Evolutionary conservation across 805 yeast species (phyloP), one percentile per base, ranked within the genome.

Genomic region (Yarrowia keelungensis): DNA sequence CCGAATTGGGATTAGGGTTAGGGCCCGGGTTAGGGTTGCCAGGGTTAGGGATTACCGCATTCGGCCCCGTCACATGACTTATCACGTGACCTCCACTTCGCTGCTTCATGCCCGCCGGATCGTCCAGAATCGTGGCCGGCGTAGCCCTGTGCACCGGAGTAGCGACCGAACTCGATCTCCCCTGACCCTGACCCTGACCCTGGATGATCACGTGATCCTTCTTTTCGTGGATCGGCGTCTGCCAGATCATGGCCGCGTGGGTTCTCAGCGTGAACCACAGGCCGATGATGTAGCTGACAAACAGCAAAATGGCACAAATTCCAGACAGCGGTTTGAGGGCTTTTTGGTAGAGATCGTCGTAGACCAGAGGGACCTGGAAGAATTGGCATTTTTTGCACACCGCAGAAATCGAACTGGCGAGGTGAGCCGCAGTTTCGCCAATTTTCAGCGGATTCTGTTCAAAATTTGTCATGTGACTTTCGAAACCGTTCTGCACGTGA

Each of bases 171-270:
- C 32, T 26, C 32, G 32, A 26, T 26, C 32, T 26, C 32, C 32
- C 32, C 32, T 26, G 32, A 26, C 32, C 32, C 32, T 26, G 32
- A 5, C 32, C 7, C 32, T 26, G 32, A n/a, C 50, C 64, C 16
- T 50, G 50, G 65, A 15, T 43, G 43, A 3, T 19, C 11, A 35
- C 35, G 2, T 15, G 51, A 50, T 26, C 74, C 75, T 7, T 76
- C 76, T 66, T 83, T 85, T 2, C 79, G 75, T 14, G 79, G 11
- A 62, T 83, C 3, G 89, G 88, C 0, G 88, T 85, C 56, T 91
- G 90, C 99, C 99, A 95, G 72, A 95, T 95, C 80, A 92, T 82
- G 0, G 97, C 94, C 0, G 99, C 99, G 78, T 95, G 99, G 0
- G 98, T 95, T 74, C 97, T 86, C 74, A 95, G 83, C 0, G 99